Evolutionary conservation across 352 stramenopile species (phyloP).

Genomic region (Phytophthora foliorum): DNA sequence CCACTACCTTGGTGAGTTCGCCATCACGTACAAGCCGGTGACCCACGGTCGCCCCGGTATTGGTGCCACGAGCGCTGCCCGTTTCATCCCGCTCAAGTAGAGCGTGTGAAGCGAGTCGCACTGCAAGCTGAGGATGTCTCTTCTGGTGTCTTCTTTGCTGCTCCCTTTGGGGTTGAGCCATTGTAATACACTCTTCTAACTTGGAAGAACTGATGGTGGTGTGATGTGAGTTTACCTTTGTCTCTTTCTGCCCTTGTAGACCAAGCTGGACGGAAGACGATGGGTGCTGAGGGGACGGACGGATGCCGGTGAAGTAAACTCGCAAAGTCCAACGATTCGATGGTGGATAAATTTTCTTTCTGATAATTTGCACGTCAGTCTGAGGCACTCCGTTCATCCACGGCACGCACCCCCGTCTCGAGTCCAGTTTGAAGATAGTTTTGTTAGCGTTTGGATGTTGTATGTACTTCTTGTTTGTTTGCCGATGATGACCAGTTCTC

Average conservation of each 20-base stretch:
- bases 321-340: constrained; percentile 64
- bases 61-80: constrained; percentile 96
- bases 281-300: constrained; percentile 22
- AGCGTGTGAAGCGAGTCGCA: constrained; percentile 20
- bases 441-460: constrained; percentile 35
- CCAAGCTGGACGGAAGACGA: constrained; percentile 24
- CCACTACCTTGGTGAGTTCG: constrained; percentile 99
- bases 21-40: constrained; percentile 99
- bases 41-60: constrained; percentile 99
- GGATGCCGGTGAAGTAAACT: constrained; percentile 62
- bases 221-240: constrained; percentile 29
- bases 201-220: constrained; percentile 20
- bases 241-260: constrained; percentile 25
- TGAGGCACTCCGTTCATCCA: constrained; percentile 57
- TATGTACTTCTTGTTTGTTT: constrained; percentile 39
- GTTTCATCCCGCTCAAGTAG: constrained; percentile 99
- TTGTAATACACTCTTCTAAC: constrained; percentile 87
- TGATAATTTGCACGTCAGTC: constrained; percentile 93
- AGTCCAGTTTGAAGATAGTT: constrained; percentile 1
- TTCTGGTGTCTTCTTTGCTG: constrained; percentile 37
- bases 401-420: neutral
- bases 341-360: constrained; percentile 67
- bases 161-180: constrained; percentile 69
- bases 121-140: constrained; percentile 27
- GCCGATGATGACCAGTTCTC: constrained; percentile 81